These are phyloP conservation scores for Tilletia caries DNA, from an alignment of 1,284 basidiomycete species.

Conservation along the genomic window DNA sequence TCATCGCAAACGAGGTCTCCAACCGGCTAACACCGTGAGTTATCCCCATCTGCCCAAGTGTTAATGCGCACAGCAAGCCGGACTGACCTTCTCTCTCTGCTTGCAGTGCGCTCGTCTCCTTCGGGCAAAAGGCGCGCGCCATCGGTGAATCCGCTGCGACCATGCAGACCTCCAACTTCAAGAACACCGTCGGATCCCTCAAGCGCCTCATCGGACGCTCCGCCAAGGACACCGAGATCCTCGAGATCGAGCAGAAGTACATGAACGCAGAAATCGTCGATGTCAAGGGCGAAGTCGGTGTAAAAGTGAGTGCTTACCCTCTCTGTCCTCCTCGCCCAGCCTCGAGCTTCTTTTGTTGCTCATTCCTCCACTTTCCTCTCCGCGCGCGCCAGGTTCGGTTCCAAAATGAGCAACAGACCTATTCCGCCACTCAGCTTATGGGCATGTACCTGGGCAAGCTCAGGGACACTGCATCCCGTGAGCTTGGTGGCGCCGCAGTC, in stretches of 20 bases:
- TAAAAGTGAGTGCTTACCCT: constrained; percentile 36
- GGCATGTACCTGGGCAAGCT: constrained; percentile 53
- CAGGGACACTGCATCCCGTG: constrained; percentile 48
- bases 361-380: neutral
- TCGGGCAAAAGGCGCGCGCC: constrained; percentile 50
- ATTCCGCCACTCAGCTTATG: constrained; percentile 52
- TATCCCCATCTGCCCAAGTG: too few relatives aligned
- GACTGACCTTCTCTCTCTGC: neutral
- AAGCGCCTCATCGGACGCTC: constrained; percentile 51
- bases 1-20: constrained; percentile 51
- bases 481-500: constrained; percentile 46
- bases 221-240: constrained; percentile 45
- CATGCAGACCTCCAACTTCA: constrained; percentile 53
- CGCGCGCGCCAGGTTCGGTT: constrained; percentile 34
- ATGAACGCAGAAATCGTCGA: constrained; percentile 52
- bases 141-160: constrained; percentile 51
- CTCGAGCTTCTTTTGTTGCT: neutral
- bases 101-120: constrained; percentile 47
- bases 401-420: constrained; percentile 45
- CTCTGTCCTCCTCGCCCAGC: neutral
- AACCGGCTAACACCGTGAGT: constrained; percentile 47
- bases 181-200: constrained; percentile 53
- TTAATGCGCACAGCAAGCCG: neutral
- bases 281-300: constrained; percentile 50
- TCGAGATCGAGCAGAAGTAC: constrained; percentile 50